Conservation (phyloP, 2,329 filamentous ascomycete genomes). For the Passalora sequoiae region DNA sequence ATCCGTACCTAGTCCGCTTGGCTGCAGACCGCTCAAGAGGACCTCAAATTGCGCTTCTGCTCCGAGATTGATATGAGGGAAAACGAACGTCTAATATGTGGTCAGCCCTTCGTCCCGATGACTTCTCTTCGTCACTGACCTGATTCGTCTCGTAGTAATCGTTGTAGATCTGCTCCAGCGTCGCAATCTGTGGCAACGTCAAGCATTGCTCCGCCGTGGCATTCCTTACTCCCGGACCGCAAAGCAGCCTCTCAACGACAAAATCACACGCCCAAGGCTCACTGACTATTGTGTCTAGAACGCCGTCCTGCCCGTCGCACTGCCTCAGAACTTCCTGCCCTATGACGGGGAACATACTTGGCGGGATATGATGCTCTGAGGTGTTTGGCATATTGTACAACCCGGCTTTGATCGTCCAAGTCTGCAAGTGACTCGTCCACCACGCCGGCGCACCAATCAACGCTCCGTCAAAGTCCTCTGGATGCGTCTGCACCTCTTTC, state of each 20-base stretch:
- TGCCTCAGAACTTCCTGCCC: constrained; percentile 44
- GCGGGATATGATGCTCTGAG: constrained; percentile 42
- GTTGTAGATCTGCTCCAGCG: constrained; percentile 40
- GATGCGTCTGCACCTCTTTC: constrained; percentile 50
- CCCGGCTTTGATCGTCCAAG: constrained; percentile 43
- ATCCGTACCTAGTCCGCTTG: constrained; percentile 36
- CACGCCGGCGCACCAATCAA: constrained; percentile 50
- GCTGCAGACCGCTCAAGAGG: constrained; percentile 35
- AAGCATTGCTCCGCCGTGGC: constrained; percentile 37
- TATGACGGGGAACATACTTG: constrained; percentile 43
- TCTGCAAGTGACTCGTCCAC: constrained; percentile 48
- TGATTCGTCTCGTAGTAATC: constrained; percentile 39
- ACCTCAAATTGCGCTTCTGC: constrained; percentile 36
- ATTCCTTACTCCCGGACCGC: constrained; percentile 28
- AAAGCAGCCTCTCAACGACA: constrained; percentile 40
- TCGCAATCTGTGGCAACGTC: constrained; percentile 41
- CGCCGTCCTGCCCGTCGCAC: constrained; percentile 49
- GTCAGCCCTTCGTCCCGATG: not conserved
- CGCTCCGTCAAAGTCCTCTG: constrained; percentile 55
- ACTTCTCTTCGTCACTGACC: constrained; percentile 8
- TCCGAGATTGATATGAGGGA: constrained; percentile 38
- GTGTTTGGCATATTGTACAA: constrained; percentile 46
- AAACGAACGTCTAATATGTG: constrained; percentile 35
- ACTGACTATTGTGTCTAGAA: constrained; percentile 48
- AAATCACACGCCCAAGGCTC: constrained; percentile 45